Percentiles rank a stretch among this genome's conserved stretches.
phyloP scores from a whole-genome alignment of 176 grass and related monocot species.

The Eremochloa ophiuroides region DNA sequence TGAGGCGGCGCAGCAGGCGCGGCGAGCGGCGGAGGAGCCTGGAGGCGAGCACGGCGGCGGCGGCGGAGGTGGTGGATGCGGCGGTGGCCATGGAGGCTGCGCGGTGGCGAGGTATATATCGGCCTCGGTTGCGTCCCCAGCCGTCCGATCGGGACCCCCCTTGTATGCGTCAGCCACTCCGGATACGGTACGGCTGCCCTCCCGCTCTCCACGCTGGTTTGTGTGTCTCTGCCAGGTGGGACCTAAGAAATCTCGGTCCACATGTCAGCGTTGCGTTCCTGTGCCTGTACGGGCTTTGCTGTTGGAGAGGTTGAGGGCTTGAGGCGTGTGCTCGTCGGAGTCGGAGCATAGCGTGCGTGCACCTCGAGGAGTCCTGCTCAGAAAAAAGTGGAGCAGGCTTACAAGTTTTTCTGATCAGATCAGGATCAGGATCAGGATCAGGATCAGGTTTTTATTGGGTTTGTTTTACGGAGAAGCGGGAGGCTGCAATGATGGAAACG shows the following conservation, averaged over 20 bases:
- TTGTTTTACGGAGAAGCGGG: constrained; percentile 40
- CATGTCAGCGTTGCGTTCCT: fast-evolving
- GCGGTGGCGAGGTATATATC: constrained; percentile 45
- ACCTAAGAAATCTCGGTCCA: fast-evolving
- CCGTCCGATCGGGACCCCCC: constrained; percentile 37
- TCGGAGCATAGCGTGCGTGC: constrained; percentile 3
- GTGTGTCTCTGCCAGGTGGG: background rate
- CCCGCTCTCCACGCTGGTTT: background rate
- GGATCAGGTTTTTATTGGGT: constrained; percentile 14
- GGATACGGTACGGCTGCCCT: constrained; percentile 17
- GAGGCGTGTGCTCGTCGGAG: background rate
- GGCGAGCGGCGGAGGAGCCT: constrained; percentile 24
- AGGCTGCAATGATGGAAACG: background rate
- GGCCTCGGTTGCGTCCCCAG: constrained; percentile 25
- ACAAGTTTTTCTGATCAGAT: background rate
- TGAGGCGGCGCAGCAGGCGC: constrained; percentile 21
- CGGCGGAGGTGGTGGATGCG: constrained; percentile 39
- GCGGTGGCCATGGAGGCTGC: constrained; percentile 37
- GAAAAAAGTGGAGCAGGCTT: background rate
- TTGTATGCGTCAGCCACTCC: constrained; percentile 35
- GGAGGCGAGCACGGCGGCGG: constrained; percentile 37
- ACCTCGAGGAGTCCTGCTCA: constrained; percentile 24
- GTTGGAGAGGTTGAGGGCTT: background rate
- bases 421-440: background rate
- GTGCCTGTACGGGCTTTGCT: background rate